Percentiles rank a stretch among this genome's conserved stretches.
These are phyloP conservation scores for Amanita inopinata DNA, from an alignment of 768 basidiomycete species.

Conservation along the genomic window DNA sequence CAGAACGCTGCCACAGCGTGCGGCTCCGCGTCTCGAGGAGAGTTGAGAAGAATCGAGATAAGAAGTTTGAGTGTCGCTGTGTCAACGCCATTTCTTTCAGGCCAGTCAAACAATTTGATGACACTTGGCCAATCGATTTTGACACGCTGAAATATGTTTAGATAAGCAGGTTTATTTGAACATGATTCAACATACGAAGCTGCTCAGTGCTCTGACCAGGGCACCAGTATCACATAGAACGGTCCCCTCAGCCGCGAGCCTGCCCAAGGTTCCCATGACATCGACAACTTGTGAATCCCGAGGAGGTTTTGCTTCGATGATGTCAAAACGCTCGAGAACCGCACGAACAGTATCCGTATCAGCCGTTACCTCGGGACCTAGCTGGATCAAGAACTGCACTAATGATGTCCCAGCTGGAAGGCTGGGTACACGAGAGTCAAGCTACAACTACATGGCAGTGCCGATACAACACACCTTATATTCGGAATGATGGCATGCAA, in stretches of 20 bases:
- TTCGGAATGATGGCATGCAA: conserved; percentile 66
- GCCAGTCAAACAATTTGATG: conserved; percentile 79
- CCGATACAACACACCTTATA: conserved; percentile 45
- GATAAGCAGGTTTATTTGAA: conserved; percentile 5
- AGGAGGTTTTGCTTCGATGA: conserved; percentile 63
- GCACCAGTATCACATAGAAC: conserved; percentile 66
- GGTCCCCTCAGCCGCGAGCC: conserved; percentile 64
- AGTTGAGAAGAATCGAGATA: conserved; percentile 78
- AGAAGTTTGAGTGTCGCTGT: conserved; percentile 84
- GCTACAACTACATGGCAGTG: conserved; percentile 7
- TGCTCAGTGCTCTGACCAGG: conserved; percentile 61
- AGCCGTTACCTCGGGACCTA: conserved; percentile 71
- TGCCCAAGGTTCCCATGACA: conserved; percentile 56
- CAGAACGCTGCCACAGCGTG: conserved; percentile 84
- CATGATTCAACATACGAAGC: conserved; percentile 51
- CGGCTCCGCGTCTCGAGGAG: conserved; percentile 63
- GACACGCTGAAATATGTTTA: conserved; percentile 36
- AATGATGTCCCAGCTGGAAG: conserved; percentile 57
- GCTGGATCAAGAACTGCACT: conserved; percentile 65
- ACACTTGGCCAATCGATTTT: conserved; percentile 73
- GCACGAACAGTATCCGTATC: conserved; percentile 64
- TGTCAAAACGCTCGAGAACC: conserved; percentile 64
- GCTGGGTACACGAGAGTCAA: conserved; percentile 29
- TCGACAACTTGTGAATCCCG: conserved; percentile 64
- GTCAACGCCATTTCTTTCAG: conserved; percentile 77